These are phyloP conservation scores for Collybia mongolica DNA, from an alignment of 768 basidiomycete genomes.

Conservation along the genomic window DNA sequence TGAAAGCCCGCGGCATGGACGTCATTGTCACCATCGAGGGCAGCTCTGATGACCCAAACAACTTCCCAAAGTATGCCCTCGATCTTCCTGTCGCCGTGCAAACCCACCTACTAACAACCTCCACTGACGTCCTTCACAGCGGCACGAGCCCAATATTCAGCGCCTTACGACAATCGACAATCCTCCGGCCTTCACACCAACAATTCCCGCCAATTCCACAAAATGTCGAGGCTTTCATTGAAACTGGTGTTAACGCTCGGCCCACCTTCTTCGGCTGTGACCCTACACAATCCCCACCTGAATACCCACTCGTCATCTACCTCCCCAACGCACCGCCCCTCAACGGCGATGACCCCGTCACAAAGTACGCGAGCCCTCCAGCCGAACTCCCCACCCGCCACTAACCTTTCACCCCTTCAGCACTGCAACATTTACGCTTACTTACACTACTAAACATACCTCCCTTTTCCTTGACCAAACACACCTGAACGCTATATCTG, in stretches of 20 bases:
- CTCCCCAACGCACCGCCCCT: slow-evolving; percentile 77
- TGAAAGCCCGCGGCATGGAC: slow-evolving; percentile 67
- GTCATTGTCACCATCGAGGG: slow-evolving; percentile 76
- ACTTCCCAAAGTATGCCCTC: slow-evolving; percentile 66
- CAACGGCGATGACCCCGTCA: slow-evolving; percentile 56
- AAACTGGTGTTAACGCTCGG: slow-evolving; percentile 59
- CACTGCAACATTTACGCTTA: slow-evolving; percentile 56
- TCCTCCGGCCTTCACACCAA: slow-evolving; percentile 52
- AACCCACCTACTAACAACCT: neutral
- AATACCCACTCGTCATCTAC: slow-evolving; percentile 70
- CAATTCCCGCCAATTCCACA: slow-evolving; percentile 64
- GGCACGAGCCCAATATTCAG: slow-evolving; percentile 53
- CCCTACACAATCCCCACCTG: slow-evolving; percentile 42
- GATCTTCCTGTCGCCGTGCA: neutral
- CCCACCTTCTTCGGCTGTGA: slow-evolving; percentile 84
- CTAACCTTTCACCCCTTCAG: slow-evolving; percentile 25
- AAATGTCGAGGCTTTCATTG: slow-evolving; percentile 48
- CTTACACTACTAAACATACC: slow-evolving; percentile 55
- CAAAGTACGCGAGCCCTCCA: slow-evolving; percentile 46
- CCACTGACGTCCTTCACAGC: slow-evolving; percentile 23
- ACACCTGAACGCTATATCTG: slow-evolving; percentile 50
- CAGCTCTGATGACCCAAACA: slow-evolving; percentile 53
- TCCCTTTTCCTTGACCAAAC: slow-evolving; percentile 63
- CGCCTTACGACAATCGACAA: slow-evolving; percentile 38
- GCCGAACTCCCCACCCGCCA: slow-evolving; percentile 6